These are phyloP conservation scores for Lecanicillium sp. DNA, from an alignment of 2,329 filamentous ascomycete species.

Conservation along the genomic window DNA sequence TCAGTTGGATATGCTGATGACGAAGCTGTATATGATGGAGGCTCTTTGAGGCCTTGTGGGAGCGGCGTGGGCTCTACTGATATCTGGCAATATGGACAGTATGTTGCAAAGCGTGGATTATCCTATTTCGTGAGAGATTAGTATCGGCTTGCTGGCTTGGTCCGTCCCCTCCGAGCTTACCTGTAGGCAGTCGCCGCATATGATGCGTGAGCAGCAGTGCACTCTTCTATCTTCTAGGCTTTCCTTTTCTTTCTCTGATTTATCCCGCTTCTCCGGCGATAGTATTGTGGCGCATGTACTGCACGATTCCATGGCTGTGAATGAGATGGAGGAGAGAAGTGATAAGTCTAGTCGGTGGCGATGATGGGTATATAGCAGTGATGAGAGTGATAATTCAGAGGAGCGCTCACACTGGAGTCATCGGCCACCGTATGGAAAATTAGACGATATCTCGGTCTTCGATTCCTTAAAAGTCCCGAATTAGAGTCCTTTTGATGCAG, in stretches of 20 bases:
- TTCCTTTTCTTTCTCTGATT: constrained; percentile 59
- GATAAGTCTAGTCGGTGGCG: too few species aligned
- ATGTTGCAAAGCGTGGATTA: constrained; percentile 58
- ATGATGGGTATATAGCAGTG: too few species aligned
- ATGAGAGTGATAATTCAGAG: too few species aligned
- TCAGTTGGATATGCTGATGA: too few species aligned
- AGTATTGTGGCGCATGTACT: constrained; percentile 63
- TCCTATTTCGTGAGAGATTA: constrained; percentile 28
- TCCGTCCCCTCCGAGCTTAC: constrained; percentile 23
- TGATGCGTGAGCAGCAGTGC: constrained; percentile 60
- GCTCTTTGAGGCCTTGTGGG: constrained; percentile 56
- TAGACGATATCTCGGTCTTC: too few species aligned
- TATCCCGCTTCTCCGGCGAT: constrained; percentile 36
- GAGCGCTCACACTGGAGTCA: too few species aligned
- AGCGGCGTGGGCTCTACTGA: constrained; percentile 48
- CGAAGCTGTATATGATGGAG: constrained; percentile 51
- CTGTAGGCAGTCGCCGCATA: constrained; percentile 63
- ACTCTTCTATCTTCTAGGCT: constrained; percentile 51
- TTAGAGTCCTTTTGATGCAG: too few species aligned
- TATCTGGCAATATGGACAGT: constrained; percentile 71
- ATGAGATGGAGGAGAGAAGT: neutral
- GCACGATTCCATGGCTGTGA: constrained; percentile 40
- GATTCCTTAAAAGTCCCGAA: too few species aligned
- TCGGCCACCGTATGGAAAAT: too few species aligned
- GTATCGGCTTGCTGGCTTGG: constrained; percentile 2